These are phyloP conservation scores for Colletotrichum tabaci DNA, from an alignment of 2,329 filamentous ascomycete species.

Conservation along the genomic window DNA sequence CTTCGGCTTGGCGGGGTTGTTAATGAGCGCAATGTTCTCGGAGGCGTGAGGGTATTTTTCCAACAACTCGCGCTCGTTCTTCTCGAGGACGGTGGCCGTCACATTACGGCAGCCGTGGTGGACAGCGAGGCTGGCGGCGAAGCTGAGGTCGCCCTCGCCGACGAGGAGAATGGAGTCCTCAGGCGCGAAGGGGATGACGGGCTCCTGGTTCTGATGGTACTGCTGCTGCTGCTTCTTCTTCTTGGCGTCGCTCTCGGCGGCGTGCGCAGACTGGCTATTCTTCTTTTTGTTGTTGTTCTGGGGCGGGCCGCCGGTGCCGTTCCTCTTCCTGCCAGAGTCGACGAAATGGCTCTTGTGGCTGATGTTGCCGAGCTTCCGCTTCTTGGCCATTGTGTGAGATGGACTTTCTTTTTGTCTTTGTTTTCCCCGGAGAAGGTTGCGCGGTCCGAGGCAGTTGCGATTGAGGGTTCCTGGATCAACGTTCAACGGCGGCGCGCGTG, in stretches of 20 bases:
- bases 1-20: slow-evolving; percentile 20
- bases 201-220: slow-evolving; percentile 55
- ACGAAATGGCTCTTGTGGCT: slow-evolving; percentile 40
- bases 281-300: slow-evolving; percentile 42
- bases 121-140: slow-evolving; percentile 76
- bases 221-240: slow-evolving; percentile 43
- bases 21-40: slow-evolving; percentile 70
- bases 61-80: slow-evolving; percentile 67
- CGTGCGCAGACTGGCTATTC: slow-evolving; percentile 32
- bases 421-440: background rate
- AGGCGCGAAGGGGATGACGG: slow-evolving; percentile 77
- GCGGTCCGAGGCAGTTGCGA: slow-evolving; percentile 3
- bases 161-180: slow-evolving; percentile 81
- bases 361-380: slow-evolving; percentile 58
- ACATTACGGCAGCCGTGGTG: slow-evolving; percentile 77
- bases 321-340: slow-evolving; percentile 40
- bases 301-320: slow-evolving; percentile 23
- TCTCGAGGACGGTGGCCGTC: slow-evolving; percentile 79
- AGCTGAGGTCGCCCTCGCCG: slow-evolving; percentile 87
- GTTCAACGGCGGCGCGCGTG: slow-evolving; percentile 10
- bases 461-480: background rate
- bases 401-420: slow-evolving; percentile 2
- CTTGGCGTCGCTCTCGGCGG: slow-evolving; percentile 27
- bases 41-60: slow-evolving; percentile 82
- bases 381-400: slow-evolving; percentile 54